Evolutionary conservation across 345 rosid genomes (phyloP), one percentile per base, ranked within the genome.

Genomic region (Linum usitatissimum): DNA sequence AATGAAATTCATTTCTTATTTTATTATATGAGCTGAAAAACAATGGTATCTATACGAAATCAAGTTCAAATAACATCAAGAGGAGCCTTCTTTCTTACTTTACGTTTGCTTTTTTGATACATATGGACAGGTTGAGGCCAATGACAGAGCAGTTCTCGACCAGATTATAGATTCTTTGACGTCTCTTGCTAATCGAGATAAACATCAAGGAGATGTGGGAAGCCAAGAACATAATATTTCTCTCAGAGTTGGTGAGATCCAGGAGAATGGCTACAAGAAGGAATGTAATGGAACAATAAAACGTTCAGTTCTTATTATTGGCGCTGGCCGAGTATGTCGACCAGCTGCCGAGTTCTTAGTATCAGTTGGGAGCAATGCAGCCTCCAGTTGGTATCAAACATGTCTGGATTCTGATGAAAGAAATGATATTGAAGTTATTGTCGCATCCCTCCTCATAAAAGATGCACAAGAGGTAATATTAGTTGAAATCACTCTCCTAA

Each of bases 321-420:
- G 98, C 20, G 98, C 96, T 56, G 98, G 98, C 30, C 84, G 90
- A 54, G 98, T 92, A 62, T 91, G 96, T 73, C 87, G 73, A 40
- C 95, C 98, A 0, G 96, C 95, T 75, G 88, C 77, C 58, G 85
- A 86, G 77, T 66, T 88, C 68, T 42, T 91, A 71, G 84, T 90
- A 68, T 88, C 90, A 60, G 63, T 72, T 54, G 92, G 81, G 68
- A 80, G 31, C 71, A 53, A 56, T 18, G 72, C 80, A 6, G 78
- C 88, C 28, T 48, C 21, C 45, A 75, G 80, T 57, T 75, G 78
- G 78, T 79, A 74, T 60, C 79, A 77, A 72, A 38, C 70, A 48
- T 73, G 68, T 36, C 70, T 77, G 3, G 79, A 72, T 69, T 60
- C 70, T 30, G 79, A 76, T 59, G 83, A 76, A 63, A 77, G 69